Base-by-base conservation (phyloP, 495 filamentous ascomycete species). In the Elasticomyces elasticus region DNA sequence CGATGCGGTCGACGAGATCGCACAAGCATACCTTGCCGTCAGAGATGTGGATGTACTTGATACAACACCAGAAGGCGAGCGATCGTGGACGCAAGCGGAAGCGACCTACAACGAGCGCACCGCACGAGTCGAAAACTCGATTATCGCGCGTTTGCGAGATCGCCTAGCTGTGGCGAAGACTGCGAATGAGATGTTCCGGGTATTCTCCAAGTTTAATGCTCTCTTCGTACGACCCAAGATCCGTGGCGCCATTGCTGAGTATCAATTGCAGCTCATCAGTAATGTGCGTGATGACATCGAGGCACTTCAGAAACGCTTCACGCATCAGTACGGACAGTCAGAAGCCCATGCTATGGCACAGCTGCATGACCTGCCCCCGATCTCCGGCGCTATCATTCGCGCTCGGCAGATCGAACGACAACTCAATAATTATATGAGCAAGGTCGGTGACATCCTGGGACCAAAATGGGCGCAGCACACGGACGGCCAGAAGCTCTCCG, bases 161-260 rank as follows among this genome's bases (percentile, higher is more conserved):
- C 85, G 92, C 38, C 75, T 99, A 48, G 92, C 91, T 1, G 95
- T 87, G 2, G 89, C 92, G 12, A 97, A 90, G 75, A 90, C 83
- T 49, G 92, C 92, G 20, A 97, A 94, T 66, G 92, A 97, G 66
- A 99, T 97, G 92, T 99, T 99, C 67, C 86, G 94, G 33, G 92
- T 99, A 43, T 97, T 97, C 66, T 99, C 92, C 19, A 96, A 96
- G 64, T 99, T 99, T 77, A 99, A 99, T 64, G 94, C 92, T 25
- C 83, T 99, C 45, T 91, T 99, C 63, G 89, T 99, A 45, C 81
- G 92, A 26, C 94, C 94, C 17, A 97, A 97, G 74, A 96, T 99
- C 66, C 82, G 92, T 40, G 89, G 92, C 63, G 92, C 92, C 47
- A 99, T 99, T 64, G 82, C 88, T 24, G 94, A 97, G 67, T 99